These are phyloP conservation scores for Sporormia fimetaria DNA, from an alignment of 495 filamentous ascomycete species.

Conservation along the genomic window DNA sequence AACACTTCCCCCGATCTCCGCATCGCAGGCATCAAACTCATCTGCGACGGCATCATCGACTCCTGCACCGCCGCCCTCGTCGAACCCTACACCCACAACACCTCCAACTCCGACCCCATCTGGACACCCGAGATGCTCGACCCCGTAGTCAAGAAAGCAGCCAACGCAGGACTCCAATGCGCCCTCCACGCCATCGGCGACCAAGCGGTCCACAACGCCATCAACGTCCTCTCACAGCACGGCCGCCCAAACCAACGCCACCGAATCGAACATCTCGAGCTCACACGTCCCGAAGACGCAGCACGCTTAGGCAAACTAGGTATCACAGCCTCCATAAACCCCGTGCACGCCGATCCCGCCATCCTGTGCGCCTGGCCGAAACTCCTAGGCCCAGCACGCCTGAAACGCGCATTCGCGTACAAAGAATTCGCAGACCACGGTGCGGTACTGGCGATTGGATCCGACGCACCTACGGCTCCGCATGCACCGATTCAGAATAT, in stretches of 20 bases:
- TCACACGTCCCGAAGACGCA: slow-evolving; percentile 43
- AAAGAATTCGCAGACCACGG: slow-evolving; percentile 45
- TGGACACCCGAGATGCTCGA: slow-evolving; percentile 43
- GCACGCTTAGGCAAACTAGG: slow-evolving; percentile 41
- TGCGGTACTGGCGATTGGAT: slow-evolving; percentile 46
- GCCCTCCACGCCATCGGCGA: slow-evolving; percentile 60
- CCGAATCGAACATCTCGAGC: slow-evolving; percentile 52
- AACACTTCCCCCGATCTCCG: slow-evolving; percentile 42
- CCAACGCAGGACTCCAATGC: slow-evolving; percentile 45
- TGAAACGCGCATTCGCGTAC: slow-evolving; percentile 49
- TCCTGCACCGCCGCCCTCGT: slow-evolving; percentile 53
- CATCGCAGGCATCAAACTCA: slow-evolving; percentile 56
- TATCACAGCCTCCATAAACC: slow-evolving; percentile 54
- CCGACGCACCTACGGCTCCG: slow-evolving; percentile 51
- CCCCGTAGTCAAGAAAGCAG: slow-evolving; percentile 45
- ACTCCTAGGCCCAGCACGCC: slow-evolving; percentile 42
- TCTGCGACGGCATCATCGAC: slow-evolving; percentile 57
- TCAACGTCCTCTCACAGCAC: slow-evolving; percentile 42
- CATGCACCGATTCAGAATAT: slow-evolving; percentile 44
- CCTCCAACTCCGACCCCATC: slow-evolving; percentile 39
- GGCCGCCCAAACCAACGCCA: slow-evolving; percentile 40
- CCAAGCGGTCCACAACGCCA: slow-evolving; percentile 42
- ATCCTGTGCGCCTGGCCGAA: slow-evolving; percentile 49
- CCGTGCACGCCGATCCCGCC: slow-evolving; percentile 52
- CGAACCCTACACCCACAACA: slow-evolving; percentile 48